Percentiles rank a stretch among this genome's conserved stretches.
Evolutionary conservation across 73 alveolate genomes (phyloP).

Genomic region (Urostyla sp.): DNA sequence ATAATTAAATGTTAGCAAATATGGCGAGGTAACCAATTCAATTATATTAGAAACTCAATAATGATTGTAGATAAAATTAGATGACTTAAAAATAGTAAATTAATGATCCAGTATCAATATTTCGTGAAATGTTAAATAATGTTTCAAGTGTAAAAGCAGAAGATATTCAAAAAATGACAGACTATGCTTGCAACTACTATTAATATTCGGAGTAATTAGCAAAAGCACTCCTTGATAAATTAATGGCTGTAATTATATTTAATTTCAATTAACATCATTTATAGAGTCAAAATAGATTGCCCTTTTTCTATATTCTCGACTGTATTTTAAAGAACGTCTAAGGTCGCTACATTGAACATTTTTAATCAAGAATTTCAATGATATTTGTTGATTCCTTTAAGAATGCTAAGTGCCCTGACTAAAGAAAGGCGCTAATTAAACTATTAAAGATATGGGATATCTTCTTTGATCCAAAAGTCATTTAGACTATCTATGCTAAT

Average conservation of each 20-base stretch:
- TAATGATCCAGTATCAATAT: background rate
- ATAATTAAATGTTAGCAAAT: too few species aligned
- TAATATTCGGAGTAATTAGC: background rate
- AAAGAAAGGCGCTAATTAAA: constrained; percentile 28
- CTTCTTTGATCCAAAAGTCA: background rate
- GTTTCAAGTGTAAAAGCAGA: background rate
- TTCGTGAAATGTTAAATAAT: background rate
- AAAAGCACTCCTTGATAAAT: constrained; percentile 12
- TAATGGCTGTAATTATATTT: background rate
- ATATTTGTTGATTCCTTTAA: constrained; percentile 8
- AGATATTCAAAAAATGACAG: constrained; percentile 17
- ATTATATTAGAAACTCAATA: too few species aligned
- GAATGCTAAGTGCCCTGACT: background rate
- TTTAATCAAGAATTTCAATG: constrained; percentile 4
- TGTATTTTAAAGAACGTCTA: constrained; percentile 40
- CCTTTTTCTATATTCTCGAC: constrained; percentile 37
- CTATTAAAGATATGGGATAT: constrained; percentile 44
- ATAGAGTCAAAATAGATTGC: constrained; percentile 9
- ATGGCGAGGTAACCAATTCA: too few species aligned
- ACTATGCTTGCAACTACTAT: constrained; percentile 12
- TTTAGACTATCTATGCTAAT: too few species aligned
- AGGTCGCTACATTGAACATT: constrained; percentile 20
- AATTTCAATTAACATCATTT: background rate
- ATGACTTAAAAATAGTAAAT: background rate
- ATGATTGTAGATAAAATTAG: too few species aligned